phyloP scores from a whole-genome alignment of 2,329 filamentous ascomycete species.

The Neobulgaria alba region DNA sequence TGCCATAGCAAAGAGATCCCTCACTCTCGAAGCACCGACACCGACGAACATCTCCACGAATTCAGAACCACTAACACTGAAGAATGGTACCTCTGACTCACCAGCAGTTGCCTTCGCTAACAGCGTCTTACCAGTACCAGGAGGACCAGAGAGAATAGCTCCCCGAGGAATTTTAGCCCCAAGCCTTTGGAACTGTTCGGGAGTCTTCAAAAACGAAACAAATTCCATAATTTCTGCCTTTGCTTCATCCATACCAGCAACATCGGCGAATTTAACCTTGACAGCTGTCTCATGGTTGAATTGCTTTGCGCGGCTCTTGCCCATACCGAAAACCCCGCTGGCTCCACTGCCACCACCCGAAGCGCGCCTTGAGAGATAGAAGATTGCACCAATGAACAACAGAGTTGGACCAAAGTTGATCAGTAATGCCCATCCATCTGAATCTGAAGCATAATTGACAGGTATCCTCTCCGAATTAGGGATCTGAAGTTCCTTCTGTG shows the following conservation, averaged over 20 bases:
- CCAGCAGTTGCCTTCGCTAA: conserved; percentile 95
- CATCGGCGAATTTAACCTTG: conserved; percentile 94
- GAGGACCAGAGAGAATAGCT: conserved; percentile 93
- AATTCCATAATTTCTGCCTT: conserved; percentile 99
- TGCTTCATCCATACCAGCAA: conserved; percentile 96
- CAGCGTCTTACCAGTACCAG: conserved; percentile 95
- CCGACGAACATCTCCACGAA: conserved; percentile 99
- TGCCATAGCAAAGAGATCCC: conserved; percentile 89
- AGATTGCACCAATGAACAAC: conserved; percentile 73
- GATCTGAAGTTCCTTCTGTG: conserved; percentile 80
- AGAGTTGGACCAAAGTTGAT: conserved; percentile 78
- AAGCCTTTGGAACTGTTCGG: conserved; percentile 83
- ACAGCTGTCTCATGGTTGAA: conserved; percentile 97
- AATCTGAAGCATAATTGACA: conserved; percentile 75
- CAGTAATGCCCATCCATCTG: conserved; percentile 61
- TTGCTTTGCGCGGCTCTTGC: conserved; percentile 89
- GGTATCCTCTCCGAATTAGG: conserved; percentile 84
- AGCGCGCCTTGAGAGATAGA: conserved; percentile 71
- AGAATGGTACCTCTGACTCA: conserved; percentile 95
- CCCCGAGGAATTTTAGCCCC: conserved; percentile 97
- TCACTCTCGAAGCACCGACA: conserved; percentile 90
- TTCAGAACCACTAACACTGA: conserved; percentile 95
- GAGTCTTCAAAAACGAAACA: conserved; percentile 91
- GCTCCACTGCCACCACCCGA: conserved; percentile 56
- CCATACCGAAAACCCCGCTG: conserved; percentile 88